Base-by-base conservation (phyloP, 2,329 filamentous ascomycete genomes). In the Lasiodiplodia sp. region DNA sequence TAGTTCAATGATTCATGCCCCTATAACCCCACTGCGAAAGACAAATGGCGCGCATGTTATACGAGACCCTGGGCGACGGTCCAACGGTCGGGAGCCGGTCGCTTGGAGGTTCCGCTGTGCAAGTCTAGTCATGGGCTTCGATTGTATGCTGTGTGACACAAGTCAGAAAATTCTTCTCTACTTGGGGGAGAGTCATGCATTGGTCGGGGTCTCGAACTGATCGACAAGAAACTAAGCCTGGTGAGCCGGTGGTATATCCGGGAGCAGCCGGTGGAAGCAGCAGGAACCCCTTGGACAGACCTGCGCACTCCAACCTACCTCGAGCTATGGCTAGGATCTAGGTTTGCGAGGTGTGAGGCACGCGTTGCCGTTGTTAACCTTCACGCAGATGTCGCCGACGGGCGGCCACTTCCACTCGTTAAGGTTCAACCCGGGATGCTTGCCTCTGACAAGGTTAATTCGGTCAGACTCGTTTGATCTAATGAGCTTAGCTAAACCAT, bases 171-270 rank as follows among this genome's bases (percentile, higher is more conserved):
- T 10, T 47, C 44, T n/a, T 21, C 28, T 5, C 23, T 16, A 34
- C 14, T 37, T 62, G 57, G 6, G 2, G 23, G 12, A 40, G 38
- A 18, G 25, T 47, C 44, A 47, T 47, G 44, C 23, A 16, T 47
- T 12, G n/a, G n/a, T 21, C 57, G 16, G 18, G 38, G 56, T n/a
- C 56, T 44, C 56, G 56, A 58, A 37, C 21, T 31, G 38, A 63
- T 63, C 40, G 60, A 21, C 60, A 64, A 52, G 18, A 25, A 47
- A 47, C 40, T n/a, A 47, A 47, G 44, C 44, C 21, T 47, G 18
- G 8, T n/a, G 7, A 21, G 12, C 44, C 18, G 44, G 44, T 47
- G 18, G 44, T 47, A 47, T 47, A 47, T 21, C 44, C 44, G 44
- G 44, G 18, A 47, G 44, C 18, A 11, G 44, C 44, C 44, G 44